Conservation (phyloP, 1,284 basidiomycete genomes). For the Ceratobasidium sp. region DNA sequence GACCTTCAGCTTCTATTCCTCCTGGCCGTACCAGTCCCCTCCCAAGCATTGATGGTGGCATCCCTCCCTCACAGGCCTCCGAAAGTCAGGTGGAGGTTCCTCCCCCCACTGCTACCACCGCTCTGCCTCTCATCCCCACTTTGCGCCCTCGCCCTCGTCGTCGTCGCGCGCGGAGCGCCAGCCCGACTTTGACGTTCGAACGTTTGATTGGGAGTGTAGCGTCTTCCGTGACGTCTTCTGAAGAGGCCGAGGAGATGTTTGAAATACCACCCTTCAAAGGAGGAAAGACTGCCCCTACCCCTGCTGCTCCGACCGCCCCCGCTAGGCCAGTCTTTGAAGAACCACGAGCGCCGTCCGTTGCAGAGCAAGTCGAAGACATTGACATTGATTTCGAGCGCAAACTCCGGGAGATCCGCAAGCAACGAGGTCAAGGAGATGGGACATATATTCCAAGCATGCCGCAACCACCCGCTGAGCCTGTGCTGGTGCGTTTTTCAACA, state of each 20-base stretch:
- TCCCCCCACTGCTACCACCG: slow-evolving; percentile 30
- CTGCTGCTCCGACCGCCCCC: slow-evolving; percentile 3
- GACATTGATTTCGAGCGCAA: slow-evolving; percentile 26
- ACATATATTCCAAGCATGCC: slow-evolving; percentile 36
- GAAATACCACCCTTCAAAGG: slow-evolving; percentile 5
- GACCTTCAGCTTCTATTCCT: slow-evolving; percentile 11
- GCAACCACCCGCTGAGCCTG: slow-evolving; percentile 23
- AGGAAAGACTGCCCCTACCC: neutral
- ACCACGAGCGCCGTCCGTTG: neutral
- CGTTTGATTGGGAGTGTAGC: slow-evolving; percentile 15
- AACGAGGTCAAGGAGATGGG: slow-evolving; percentile 11
- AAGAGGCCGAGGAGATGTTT: neutral
- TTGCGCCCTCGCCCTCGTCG: slow-evolving; percentile 34
- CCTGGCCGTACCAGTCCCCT: slow-evolving; percentile 18
- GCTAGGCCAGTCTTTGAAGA: slow-evolving; percentile 7
- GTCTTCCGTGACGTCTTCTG: slow-evolving; percentile 13
- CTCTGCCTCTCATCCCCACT: slow-evolving; percentile 23
- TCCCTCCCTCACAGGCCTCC: slow-evolving; percentile 20
- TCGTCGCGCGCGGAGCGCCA: slow-evolving; percentile 35
- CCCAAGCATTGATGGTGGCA: slow-evolving; percentile 16
- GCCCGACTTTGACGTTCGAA: slow-evolving; percentile 38
- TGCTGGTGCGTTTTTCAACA: slow-evolving; percentile 10
- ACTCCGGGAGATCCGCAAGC: slow-evolving; percentile 25
- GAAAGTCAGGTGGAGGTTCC: slow-evolving; percentile 26
- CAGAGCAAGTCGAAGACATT: neutral